Evolutionary conservation across 345 rosid species (phyloP).

Genomic region (Camelina sativa): DNA sequence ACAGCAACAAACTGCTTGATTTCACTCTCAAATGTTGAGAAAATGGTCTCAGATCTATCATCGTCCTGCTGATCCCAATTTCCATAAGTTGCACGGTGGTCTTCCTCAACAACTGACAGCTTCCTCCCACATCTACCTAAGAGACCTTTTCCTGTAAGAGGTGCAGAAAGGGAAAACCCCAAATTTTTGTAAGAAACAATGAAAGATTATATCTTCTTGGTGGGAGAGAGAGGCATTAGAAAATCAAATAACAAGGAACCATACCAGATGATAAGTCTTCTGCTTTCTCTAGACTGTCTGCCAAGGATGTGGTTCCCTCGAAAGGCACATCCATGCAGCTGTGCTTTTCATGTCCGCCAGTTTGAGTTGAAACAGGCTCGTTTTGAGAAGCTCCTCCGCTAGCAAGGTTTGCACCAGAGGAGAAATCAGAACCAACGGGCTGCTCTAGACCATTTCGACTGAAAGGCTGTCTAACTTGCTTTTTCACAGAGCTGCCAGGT

Average conservation of each 20-base stretch:
- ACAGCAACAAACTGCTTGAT: constrained; percentile 82
- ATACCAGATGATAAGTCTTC: constrained; percentile 80
- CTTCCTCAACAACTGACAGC: constrained; percentile 59
- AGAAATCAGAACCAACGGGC: constrained; percentile 65
- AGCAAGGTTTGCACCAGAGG: constrained; percentile 65
- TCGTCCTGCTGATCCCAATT: constrained; percentile 51
- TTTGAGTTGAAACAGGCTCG: constrained; percentile 49
- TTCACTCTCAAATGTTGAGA: constrained; percentile 83
- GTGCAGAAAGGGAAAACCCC: not conserved
- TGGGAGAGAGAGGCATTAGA: constrained; percentile 3
- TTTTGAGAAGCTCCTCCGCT: constrained; percentile 56
- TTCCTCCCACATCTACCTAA: constrained; percentile 62
- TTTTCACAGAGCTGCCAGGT: constrained; percentile 52
- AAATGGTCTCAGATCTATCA: constrained; percentile 62
- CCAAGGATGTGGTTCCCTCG: constrained; percentile 54
- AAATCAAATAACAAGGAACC: not conserved
- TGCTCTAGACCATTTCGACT: constrained; percentile 55
- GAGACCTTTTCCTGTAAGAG: constrained; percentile 59
- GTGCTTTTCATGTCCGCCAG: constrained; percentile 56
- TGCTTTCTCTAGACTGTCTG: constrained; percentile 63
- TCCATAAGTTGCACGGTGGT: constrained; percentile 66
- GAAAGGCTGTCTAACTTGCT: constrained; percentile 63
- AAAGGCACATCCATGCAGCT: constrained; percentile 49
- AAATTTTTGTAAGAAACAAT: not conserved
- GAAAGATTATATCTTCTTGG: not conserved